Evolutionary conservation across 2,329 filamentous ascomycete genomes (phyloP).

Genomic region (Ophiosphaerella korrae): DNA sequence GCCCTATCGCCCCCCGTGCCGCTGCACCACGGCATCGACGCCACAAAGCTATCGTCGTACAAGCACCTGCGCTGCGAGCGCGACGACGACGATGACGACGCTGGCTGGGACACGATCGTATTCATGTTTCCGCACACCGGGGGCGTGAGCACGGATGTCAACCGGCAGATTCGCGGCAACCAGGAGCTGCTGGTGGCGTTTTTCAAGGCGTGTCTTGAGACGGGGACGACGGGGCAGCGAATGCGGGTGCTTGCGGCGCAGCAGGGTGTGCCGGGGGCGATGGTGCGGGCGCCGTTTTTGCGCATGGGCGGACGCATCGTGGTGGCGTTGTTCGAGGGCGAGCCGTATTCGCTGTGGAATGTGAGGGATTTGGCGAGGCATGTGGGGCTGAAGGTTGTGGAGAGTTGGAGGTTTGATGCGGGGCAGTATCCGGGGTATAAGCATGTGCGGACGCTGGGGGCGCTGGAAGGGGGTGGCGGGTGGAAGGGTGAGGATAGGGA

Average conservation of each 20-base stretch:
- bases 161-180: conserved; percentile 91
- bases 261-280: conserved; percentile 1
- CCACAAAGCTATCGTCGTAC: conserved; percentile 56
- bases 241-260: conserved; percentile 19
- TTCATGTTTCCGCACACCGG: conserved; percentile 99
- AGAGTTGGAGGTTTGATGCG: conserved; percentile 72
- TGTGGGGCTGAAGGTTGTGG: conserved; percentile 69
- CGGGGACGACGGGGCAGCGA: conserved; percentile 14
- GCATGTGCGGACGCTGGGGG: conserved; percentile 75
- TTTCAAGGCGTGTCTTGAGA: conserved; percentile 36
- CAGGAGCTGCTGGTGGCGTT: conserved; percentile 40
- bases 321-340: conserved; percentile 88
- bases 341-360: conserved; percentile 97
- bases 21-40: conserved; percentile 66
- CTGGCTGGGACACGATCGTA: conserved; percentile 73
- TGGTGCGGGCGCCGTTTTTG: conserved; percentile 47
- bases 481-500: conserved; percentile 57
- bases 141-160: conserved; percentile 88
- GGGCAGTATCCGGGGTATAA: conserved; percentile 73
- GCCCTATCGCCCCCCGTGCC: conserved; percentile 43
- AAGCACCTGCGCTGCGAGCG: conserved; percentile 30
- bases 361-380: conserved; percentile 84
- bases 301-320: conserved; percentile 65
- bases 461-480: conserved; percentile 50
- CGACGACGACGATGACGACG: conserved; percentile 23